Evolutionary conservation across 2,329 filamentous ascomycete species (phyloP).

Genomic region (Aspergillus udagawae): DNA sequence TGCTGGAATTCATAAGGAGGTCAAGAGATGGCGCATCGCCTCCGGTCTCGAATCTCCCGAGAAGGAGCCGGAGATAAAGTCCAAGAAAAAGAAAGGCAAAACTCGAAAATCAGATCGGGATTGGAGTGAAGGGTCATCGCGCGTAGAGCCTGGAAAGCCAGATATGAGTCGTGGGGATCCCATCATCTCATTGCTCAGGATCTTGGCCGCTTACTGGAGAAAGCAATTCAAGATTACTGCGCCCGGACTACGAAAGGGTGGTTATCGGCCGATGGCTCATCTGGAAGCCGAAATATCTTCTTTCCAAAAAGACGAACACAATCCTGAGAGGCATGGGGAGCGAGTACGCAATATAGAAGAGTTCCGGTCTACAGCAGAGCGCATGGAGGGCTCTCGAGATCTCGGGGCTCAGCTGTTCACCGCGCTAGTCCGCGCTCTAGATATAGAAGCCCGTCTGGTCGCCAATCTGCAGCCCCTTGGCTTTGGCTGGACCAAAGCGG

Average conservation of each 20-base stretch:
- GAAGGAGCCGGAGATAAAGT: constrained; percentile 38
- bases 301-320: constrained; percentile 60
- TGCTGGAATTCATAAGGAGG: constrained; percentile 63
- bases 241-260: constrained; percentile 80
- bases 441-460: constrained; percentile 78
- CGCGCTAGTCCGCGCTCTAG: constrained; percentile 72
- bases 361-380: constrained; percentile 65
- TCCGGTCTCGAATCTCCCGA: constrained; percentile 56
- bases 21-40: constrained; percentile 68
- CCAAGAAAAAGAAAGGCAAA: constrained; percentile 39
- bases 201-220: constrained; percentile 82
- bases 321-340: constrained; percentile 70
- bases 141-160: constrained; percentile 64
- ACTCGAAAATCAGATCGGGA: constrained; percentile 51
- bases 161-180: constrained; percentile 83
- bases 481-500: constrained; percentile 84
- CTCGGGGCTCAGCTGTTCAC: constrained; percentile 87
- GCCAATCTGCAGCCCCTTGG: constrained; percentile 80
- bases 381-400: constrained; percentile 77
- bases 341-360: constrained; percentile 61
- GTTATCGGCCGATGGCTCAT: constrained; percentile 75
- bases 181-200: constrained; percentile 68
- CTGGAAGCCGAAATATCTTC: constrained; percentile 70
- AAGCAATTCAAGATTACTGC: constrained; percentile 73
- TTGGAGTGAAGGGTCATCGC: constrained; percentile 67